Evolutionary conservation across 495 filamentous ascomycete genomes (phyloP).

Genomic region (Podospora pseudopauciseta): DNA sequence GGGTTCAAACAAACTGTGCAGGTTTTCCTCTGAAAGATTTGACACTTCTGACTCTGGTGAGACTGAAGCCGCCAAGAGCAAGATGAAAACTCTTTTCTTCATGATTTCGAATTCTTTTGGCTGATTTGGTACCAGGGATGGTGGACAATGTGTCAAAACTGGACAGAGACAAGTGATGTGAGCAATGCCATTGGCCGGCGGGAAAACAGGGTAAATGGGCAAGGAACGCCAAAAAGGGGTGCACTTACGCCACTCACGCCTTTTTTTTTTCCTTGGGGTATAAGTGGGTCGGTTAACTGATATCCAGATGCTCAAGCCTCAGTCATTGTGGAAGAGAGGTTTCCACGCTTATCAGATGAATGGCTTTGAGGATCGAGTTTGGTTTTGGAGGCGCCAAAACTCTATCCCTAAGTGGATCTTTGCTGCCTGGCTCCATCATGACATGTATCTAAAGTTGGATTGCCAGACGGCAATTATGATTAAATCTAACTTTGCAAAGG

Average conservation of each 20-base stretch:
- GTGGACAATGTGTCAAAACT: neutral
- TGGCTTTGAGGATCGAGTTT: neutral
- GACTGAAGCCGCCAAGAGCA: too few relatives aligned
- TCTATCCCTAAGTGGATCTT: too few relatives aligned
- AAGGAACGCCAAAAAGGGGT: neutral
- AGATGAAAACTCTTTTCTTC: neutral
- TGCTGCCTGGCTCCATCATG: too few relatives aligned
- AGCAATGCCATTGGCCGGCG: neutral
- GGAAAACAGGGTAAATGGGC: neutral
- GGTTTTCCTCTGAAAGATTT: neutral
- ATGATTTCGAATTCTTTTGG: too few relatives aligned
- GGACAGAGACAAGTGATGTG: neutral
- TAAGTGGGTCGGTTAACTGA: neutral
- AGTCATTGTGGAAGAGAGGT: neutral
- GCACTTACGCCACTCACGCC: neutral
- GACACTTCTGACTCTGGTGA: neutral
- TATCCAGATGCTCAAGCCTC: neutral
- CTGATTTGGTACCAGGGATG: neutral
- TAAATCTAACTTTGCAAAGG: too few relatives aligned
- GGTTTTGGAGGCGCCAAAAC: neutral
- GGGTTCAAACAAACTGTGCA: neutral
- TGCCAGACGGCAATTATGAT: too few relatives aligned
- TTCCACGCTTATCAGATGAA: neutral
- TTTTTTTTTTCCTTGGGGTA: neutral
- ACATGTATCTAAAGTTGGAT: too few relatives aligned